Evolutionary conservation across 345 rosid genomes (phyloP), one percentile per base, ranked within the genome.

Genomic region (Eucalyptus fibrosa): DNA sequence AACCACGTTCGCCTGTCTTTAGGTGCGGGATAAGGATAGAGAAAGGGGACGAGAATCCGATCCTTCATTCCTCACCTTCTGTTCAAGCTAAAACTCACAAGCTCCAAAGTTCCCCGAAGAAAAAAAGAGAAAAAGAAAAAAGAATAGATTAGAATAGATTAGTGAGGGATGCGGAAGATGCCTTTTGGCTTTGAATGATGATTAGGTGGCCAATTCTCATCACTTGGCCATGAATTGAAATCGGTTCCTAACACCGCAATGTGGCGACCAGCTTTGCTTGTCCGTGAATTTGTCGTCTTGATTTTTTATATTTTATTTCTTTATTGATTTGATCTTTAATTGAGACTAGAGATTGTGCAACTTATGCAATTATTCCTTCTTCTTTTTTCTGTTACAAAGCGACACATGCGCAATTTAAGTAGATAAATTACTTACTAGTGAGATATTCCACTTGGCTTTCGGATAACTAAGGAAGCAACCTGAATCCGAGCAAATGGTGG

Each of bases 381-480:
- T 19, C 2, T 53, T 53, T 53, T 53, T 53, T 53, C 10, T 69
- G 81, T 32, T 67, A 69, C 8, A 18, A 34, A 34, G 44, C 4
- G 0, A 18, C 81, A 3, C 1, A 2, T 6, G 3, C 7, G 21
- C 7, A 2, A 3, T 72, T 9, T 3, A 8, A 7, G 0, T 10
- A 72, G 26, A 23, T 34, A 34, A 34, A 19, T 72, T 34, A 72
- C 47, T 72, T 34, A 34, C 28, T 37, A 2, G 23, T 21, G 83
- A 77, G 28, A 37, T 37, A 37, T 37, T 77, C 1, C 9, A 6
- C 47, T 21, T 1, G 2, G 9, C 83, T 77, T 72, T 37, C 2
- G 3, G 5, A 14, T 7, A 2, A 21, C 23, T 6, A 19, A 21
- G 47, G 83, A 37, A 72, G 34, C 13, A 15, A 45, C 34, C 7